These are phyloP conservation scores for Trichosporon sp. DNA, from an alignment of 1,284 basidiomycete genomes.

Conservation along the genomic window DNA sequence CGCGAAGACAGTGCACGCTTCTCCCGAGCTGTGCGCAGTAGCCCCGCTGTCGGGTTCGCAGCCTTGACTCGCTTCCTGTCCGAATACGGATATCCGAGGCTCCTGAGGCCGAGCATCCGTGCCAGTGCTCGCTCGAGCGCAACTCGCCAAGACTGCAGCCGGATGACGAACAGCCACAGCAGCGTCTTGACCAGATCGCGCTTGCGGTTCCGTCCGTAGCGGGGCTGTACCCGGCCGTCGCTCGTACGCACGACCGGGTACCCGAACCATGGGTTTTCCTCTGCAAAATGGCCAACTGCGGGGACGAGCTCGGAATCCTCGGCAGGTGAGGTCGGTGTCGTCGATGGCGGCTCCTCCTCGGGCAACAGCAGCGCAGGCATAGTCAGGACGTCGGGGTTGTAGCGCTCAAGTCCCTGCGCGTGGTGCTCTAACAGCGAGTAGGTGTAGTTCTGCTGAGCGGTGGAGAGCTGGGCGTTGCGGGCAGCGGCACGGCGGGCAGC, in stretches of 20 bases:
- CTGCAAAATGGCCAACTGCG: neutral
- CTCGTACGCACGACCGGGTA: conserved; percentile 40
- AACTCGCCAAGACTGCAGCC: conserved; percentile 37
- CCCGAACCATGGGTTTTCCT: conserved; percentile 46
- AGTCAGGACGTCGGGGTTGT: conserved; percentile 10
- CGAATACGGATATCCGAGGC: conserved; percentile 4
- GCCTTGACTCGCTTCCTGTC: neutral
- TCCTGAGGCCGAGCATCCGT: conserved; percentile 21
- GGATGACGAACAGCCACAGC: conserved; percentile 45
- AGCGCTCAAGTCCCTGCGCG: conserved; percentile 30
- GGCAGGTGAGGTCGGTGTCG: neutral
- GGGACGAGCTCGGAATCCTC: neutral
- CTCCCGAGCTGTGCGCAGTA: conserved; percentile 9
- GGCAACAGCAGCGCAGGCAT: neutral
- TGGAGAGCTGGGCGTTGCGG: neutral
- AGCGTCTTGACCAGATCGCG: conserved; percentile 47
- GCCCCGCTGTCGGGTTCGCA: conserved; percentile 8
- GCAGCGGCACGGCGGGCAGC: conserved; percentile 16
- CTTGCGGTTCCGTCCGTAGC: conserved; percentile 42
- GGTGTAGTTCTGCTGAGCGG: conserved; percentile 28
- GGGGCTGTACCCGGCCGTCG: conserved; percentile 31
- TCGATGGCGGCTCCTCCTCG: neutral
- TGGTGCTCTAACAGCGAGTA: conserved; percentile 37
- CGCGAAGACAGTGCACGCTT: neutral
- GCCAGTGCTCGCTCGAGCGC: conserved; percentile 27